phyloP scores from a whole-genome alignment of 208 protist genomes.

The Crithidia bombi region DNA sequence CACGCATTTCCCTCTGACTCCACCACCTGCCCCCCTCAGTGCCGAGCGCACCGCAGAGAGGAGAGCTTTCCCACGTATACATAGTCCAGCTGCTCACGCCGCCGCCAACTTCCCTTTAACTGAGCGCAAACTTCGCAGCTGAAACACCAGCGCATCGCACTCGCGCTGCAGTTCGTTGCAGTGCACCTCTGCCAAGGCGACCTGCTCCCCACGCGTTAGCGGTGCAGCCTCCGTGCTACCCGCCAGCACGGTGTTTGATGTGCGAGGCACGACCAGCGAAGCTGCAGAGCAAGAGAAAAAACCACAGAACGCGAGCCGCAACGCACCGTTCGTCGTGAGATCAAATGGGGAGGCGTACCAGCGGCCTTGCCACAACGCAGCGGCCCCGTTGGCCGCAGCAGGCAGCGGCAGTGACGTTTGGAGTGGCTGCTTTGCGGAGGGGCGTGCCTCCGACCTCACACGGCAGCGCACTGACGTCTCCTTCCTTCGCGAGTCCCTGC shows the following conservation, averaged over 20 bases:
- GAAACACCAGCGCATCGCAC: constrained; percentile 62
- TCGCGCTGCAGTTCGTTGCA: constrained; percentile 54
- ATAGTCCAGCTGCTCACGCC: not conserved
- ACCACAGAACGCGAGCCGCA: not conserved
- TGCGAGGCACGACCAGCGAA: not conserved
- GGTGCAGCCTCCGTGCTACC: not conserved
- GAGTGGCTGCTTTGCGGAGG: constrained; percentile 17
- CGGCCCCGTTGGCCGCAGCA: not conserved
- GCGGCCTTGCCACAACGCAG: constrained; percentile 30
- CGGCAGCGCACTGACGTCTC: constrained; percentile 21
- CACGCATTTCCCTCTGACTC: too few relatives aligned
- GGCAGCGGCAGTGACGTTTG: not conserved
- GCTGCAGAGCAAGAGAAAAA: not conserved
- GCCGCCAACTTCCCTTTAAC: constrained; percentile 18
- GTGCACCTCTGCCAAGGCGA: constrained; percentile 41
- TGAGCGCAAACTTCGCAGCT: constrained; percentile 28
- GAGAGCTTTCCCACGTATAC: too few relatives aligned
- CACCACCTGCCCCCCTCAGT: too few relatives aligned
- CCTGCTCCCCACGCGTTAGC: constrained; percentile 24
- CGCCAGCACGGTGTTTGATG: not conserved
- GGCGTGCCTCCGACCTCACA: constrained; percentile 9
- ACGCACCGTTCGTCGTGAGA: not conserved
- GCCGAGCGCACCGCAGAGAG: too few relatives aligned
- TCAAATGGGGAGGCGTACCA: constrained; percentile 29
- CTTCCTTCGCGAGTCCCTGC: too few relatives aligned